These are phyloP conservation scores for Galerina sulciceps DNA, from an alignment of 768 basidiomycete species.

Conservation along the genomic window DNA sequence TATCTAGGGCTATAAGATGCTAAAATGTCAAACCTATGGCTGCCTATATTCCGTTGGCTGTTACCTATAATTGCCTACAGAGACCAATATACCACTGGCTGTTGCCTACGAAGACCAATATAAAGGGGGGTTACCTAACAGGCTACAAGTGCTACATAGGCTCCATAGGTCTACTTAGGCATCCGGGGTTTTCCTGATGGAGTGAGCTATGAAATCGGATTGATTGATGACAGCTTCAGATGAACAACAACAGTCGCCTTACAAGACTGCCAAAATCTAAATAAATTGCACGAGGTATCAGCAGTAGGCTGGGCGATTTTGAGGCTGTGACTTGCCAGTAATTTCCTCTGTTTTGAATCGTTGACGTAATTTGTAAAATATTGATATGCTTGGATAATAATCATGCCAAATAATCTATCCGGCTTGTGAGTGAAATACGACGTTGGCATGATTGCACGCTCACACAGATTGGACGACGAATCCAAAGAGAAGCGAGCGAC, in stretches of 20 bases:
- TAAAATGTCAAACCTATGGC: too few relatives aligned
- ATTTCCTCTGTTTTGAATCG: background rate
- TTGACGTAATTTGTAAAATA: conserved; percentile 1
- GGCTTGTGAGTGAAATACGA: background rate
- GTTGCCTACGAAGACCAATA: too few relatives aligned
- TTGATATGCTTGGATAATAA: conserved; percentile 5
- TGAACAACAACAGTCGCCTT: background rate
- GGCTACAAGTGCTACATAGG: too few relatives aligned
- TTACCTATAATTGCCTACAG: too few relatives aligned
- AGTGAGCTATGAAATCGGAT: too few relatives aligned
- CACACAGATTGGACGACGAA: background rate
- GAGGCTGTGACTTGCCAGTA: background rate
- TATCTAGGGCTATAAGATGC: too few relatives aligned
- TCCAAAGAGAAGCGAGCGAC: background rate
- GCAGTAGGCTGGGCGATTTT: background rate
- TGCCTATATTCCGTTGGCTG: too few relatives aligned
- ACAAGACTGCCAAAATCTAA: background rate
- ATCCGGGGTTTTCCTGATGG: too few relatives aligned
- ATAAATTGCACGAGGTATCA: background rate
- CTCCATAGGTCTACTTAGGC: too few relatives aligned
- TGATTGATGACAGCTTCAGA: background rate
- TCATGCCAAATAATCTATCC: background rate
- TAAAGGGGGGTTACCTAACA: too few relatives aligned
- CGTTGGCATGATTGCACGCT: too few relatives aligned
- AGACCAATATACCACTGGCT: too few relatives aligned